phyloP scores from a whole-genome alignment of 192 early-diverging fungal species.

The Coemansia sp. region DNA sequence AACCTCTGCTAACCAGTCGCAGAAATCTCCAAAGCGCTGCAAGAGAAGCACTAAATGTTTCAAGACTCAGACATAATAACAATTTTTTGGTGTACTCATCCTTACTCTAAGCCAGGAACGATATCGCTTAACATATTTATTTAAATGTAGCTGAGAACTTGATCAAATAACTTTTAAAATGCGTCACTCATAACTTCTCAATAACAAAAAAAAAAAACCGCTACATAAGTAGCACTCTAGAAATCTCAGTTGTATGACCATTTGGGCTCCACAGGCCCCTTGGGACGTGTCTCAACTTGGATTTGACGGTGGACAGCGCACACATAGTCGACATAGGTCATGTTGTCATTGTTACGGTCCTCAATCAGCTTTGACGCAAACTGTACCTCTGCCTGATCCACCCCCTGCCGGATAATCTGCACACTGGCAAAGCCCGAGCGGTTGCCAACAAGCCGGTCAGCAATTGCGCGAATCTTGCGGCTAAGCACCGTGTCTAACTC shows the following conservation, averaged over 20 bases:
- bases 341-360: conserved; percentile 83
- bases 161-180: not conserved
- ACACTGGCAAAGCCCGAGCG: conserved; percentile 66
- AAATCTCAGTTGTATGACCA: conserved; percentile 38
- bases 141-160: no score
- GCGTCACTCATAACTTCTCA: not conserved
- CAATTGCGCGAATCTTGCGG: conserved; percentile 64
- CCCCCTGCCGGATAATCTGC: conserved; percentile 78
- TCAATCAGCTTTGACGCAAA: conserved; percentile 79
- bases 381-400: conserved; percentile 79
- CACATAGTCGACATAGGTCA: conserved; percentile 93
- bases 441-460: conserved; percentile 62
- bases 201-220: not conserved
- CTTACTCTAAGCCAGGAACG: no score
- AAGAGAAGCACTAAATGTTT: no score
- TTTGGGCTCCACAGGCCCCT: conserved; percentile 37
- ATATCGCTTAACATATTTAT: no score
- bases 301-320: conserved; percentile 85
- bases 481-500: conserved; percentile 64
- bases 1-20: no score
- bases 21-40: no score
- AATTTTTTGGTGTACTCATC: no score
- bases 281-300: conserved; percentile 67
- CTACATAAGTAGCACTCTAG: not conserved
- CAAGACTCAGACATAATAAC: no score